Evolutionary conservation across 2,329 filamentous ascomycete genomes (phyloP), one percentile per base, ranked within the genome.

Genomic region (Penicillium sp.): DNA sequence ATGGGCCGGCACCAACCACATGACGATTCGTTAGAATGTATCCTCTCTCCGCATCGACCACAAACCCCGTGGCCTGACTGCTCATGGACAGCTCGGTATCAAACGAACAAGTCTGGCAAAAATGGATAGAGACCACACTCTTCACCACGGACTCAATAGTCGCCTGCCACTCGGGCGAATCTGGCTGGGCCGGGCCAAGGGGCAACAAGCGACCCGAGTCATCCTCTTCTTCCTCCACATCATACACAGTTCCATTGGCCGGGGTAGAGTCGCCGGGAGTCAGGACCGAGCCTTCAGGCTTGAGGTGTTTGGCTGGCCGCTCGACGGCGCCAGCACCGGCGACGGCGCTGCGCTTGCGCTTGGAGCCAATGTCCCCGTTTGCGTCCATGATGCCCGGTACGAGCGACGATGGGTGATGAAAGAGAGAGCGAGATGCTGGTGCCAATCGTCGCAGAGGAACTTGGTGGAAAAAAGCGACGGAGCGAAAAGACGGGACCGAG

Each of bases 71-170:
- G 3, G 95, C 95, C 79, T 99, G 95, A 70, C 92, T 97, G 18
- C 92, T 92, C 75, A 96, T 84, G 6, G 95, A 95, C 31, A 91
- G 82, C 69, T 99, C 95, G n/a, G 95, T 98, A 75, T 99, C 95
- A 75, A 99, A 99, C 24, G 94, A 93, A 75, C 91, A 96, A 0
- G 95, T 97, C 82, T 97, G 92, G 75, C 94, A 98, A 80, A 99
- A 99, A 66, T 96, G 90, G 70, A 99, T 98, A n/a, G 94, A 96
- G 51, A 99, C 95, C 18, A 98, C 95, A 68, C 93, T 96, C 73
- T 89, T 88, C 55, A 99, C 93, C 3, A 99, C 95, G 61, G 87
- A 89, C 77, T 97, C 93, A 60, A 98, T 96, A 0, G 93, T 97
- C 52, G 88, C 90, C 77, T 98, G 94, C 95, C 95, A 99, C 79